Evolutionary conservation across 1,284 basidiomycete genomes (phyloP).

Genomic region (Acaromyces ingoldii): DNA sequence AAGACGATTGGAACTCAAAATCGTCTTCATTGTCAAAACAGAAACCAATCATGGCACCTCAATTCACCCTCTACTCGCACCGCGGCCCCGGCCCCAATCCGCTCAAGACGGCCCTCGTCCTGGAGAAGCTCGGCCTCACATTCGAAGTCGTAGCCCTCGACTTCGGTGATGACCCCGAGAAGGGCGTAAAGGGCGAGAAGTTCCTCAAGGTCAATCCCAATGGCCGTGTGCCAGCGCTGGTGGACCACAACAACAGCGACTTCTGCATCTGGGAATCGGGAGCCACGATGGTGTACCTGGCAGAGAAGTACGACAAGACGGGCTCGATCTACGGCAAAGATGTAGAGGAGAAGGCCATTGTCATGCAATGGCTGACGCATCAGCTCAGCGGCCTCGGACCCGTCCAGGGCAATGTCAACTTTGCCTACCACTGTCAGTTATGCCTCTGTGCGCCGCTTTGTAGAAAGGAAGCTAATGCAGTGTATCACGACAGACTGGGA

Average conservation of each 20-base stretch:
- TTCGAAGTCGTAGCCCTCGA: constrained; percentile 35
- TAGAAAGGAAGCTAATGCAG: too few relatives aligned
- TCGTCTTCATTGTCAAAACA: too few relatives aligned
- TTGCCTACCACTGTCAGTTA: constrained; percentile 3
- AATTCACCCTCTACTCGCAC: constrained; percentile 43
- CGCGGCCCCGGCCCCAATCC: constrained; percentile 39
- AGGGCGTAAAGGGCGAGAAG: constrained; percentile 39
- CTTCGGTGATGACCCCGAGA: constrained; percentile 35
- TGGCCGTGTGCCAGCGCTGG: constrained; percentile 37
- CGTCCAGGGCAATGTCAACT: constrained; percentile 15
- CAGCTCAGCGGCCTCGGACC: constrained; percentile 37
- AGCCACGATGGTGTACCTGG: constrained; percentile 39
- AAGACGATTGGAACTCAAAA: too few relatives aligned
- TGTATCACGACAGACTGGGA: too few relatives aligned
- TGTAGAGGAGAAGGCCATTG: constrained; percentile 22
- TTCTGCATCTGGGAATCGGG: constrained; percentile 34
- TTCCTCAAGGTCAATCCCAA: constrained; percentile 39
- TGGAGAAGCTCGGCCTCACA: constrained; percentile 37
- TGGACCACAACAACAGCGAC: constrained; percentile 16
- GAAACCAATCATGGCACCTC: constrained; percentile 16
- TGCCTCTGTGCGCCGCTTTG: too few relatives aligned
- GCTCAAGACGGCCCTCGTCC: constrained; percentile 32
- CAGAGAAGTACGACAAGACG: constrained; percentile 35
- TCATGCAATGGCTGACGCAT: constrained; percentile 33
- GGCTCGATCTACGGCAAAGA: constrained; percentile 26